phyloP scores from a whole-genome alignment of 2,329 filamentous ascomycete species.

The Fusarium tjaetaba region DNA sequence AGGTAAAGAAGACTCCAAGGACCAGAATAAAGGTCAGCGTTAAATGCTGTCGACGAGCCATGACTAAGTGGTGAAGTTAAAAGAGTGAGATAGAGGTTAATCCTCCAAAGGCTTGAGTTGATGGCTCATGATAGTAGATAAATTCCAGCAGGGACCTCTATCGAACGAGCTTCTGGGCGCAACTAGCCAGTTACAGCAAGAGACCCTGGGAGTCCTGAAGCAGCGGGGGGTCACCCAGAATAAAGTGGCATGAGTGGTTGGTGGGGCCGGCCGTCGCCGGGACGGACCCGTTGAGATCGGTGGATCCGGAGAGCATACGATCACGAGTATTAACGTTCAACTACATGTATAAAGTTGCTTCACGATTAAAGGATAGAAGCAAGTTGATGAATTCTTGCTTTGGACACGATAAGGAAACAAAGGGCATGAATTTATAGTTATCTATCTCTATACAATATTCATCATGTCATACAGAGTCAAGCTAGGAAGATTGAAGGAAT shows the following conservation, averaged over 20 bases:
- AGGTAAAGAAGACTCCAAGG: slow-evolving; percentile 64
- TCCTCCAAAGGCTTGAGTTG: slow-evolving; percentile 33
- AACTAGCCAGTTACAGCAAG: slow-evolving; percentile 27
- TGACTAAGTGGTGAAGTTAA: slow-evolving; percentile 40
- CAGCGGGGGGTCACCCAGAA: background rate
- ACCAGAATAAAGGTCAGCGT: slow-evolving; percentile 64
- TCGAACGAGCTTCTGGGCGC: slow-evolving; percentile 36
- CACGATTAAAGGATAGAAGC: too few species aligned
- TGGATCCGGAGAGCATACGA: slow-evolving; percentile 19
- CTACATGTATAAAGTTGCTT: background rate
- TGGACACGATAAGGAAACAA: background rate
- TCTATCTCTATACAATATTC: too few species aligned
- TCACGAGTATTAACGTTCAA: background rate
- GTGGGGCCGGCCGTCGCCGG: slow-evolving; percentile 39
- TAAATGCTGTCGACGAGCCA: slow-evolving; percentile 65
- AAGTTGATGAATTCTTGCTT: background rate
- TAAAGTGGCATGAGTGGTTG: slow-evolving; percentile 31
- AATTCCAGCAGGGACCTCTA: slow-evolving; percentile 23
- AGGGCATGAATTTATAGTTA: background rate
- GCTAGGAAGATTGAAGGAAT: too few species aligned
- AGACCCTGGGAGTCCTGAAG: slow-evolving; percentile 29
- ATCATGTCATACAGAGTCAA: background rate
- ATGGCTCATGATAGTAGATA: slow-evolving; percentile 38
- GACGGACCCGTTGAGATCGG: slow-evolving; percentile 13
- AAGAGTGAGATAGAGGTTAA: slow-evolving; percentile 37